Conservation (phyloP, 306 rosid genomes). For the Glycyrrhiza uralensis region DNA sequence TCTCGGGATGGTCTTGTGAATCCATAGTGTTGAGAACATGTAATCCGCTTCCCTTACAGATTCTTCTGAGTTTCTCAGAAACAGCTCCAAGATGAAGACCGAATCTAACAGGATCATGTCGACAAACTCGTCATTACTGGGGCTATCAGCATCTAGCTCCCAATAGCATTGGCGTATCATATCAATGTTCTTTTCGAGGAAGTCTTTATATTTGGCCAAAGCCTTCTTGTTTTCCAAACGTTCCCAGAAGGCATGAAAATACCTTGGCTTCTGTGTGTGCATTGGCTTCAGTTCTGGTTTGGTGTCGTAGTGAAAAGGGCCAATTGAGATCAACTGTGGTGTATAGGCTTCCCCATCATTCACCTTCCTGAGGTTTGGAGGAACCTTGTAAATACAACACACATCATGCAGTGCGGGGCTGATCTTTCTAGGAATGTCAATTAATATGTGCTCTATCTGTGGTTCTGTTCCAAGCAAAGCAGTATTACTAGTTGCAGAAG, state of each 20-base stretch:
- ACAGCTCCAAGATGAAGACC: slow-evolving; percentile 28
- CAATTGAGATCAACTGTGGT: slow-evolving; percentile 27
- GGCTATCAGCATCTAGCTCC: background rate
- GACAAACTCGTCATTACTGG: background rate
- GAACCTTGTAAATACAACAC: slow-evolving; percentile 30
- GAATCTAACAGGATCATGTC: slow-evolving; percentile 19
- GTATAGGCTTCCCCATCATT: slow-evolving; percentile 13
- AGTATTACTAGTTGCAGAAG: background rate
- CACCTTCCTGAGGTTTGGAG: background rate
- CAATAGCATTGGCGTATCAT: background rate
- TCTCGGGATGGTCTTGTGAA: slow-evolving; percentile 11
- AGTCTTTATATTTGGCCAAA: background rate
- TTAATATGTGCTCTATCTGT: slow-evolving; percentile 3
- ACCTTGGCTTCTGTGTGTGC: slow-evolving; percentile 8
- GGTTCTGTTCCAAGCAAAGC: background rate
- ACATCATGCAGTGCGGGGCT: background rate
- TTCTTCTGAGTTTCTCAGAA: background rate
- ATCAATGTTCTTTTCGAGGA: background rate
- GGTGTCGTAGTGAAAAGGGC: slow-evolving; percentile 17
- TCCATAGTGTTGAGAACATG: slow-evolving; percentile 26
- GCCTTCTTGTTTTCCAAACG: background rate
- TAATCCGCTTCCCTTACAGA: background rate
- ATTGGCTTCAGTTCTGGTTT: background rate
- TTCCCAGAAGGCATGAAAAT: slow-evolving; percentile 11
- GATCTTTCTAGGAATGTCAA: background rate